These are phyloP conservation scores for Teratosphaeria epicoccoides DNA, from an alignment of 2,329 filamentous ascomycete genomes.

Conservation along the genomic window DNA sequence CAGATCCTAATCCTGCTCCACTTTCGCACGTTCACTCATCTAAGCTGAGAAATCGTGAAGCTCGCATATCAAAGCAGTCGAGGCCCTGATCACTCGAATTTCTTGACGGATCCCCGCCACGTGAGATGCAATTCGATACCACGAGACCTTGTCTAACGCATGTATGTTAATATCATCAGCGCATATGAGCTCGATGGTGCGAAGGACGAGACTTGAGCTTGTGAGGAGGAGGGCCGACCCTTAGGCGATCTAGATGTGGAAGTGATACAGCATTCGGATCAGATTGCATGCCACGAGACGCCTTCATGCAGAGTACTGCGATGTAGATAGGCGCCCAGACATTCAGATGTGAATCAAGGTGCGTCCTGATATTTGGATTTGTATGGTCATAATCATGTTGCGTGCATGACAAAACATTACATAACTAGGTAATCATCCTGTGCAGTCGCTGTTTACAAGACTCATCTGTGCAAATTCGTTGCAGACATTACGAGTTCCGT, in stretches of 20 bases:
- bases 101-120: not conserved
- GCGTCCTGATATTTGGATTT: not conserved
- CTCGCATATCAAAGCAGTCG: not conserved
- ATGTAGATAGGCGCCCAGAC: too few relatives aligned
- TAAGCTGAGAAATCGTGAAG: too few relatives aligned
- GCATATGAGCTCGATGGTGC: too few relatives aligned
- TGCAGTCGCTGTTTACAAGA: not conserved
- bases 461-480: not conserved
- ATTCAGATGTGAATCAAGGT: too few relatives aligned
- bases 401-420: not conserved
- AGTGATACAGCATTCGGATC: not conserved
- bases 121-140: not conserved
- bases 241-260: not conserved
- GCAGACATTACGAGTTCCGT: not conserved
- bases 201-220: not conserved
- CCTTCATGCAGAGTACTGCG: too few relatives aligned
- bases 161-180: not conserved
- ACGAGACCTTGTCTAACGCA: not conserved
- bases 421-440: not conserved
- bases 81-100: not conserved
- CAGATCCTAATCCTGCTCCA: not conserved
- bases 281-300: not conserved
- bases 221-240: not conserved
- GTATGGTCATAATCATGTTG: not conserved
- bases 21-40: not conserved